Evolutionary conservation across 2,329 filamentous ascomycete genomes (phyloP).

Genomic region (Podosphaera leucotricha): DNA sequence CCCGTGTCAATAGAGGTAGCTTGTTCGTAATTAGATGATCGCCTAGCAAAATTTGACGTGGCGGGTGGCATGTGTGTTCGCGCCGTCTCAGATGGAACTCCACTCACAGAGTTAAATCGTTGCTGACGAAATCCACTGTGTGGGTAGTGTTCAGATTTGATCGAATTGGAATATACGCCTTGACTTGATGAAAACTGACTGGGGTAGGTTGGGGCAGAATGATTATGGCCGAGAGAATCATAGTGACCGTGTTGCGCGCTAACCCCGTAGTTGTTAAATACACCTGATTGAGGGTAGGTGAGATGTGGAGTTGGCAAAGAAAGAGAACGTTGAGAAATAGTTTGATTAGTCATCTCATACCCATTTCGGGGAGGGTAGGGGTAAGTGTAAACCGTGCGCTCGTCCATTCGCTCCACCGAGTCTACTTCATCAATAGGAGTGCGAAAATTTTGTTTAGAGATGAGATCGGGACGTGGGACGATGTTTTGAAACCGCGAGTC

Average conservation of each 20-base stretch:
- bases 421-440: conserved; percentile 38
- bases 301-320: conserved; percentile 12
- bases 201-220: conserved; percentile 5
- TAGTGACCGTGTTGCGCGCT: conserved; percentile 5
- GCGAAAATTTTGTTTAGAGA: conserved; percentile 41
- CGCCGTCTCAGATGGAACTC: conserved; percentile 6
- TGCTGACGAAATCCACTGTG: conserved; percentile 8
- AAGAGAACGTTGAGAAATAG: conserved; percentile 10
- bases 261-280: conserved; percentile 7
- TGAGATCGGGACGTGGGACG: conserved; percentile 31
- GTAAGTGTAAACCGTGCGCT: conserved; percentile 11
- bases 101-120: conserved; percentile 10
- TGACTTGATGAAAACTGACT: conserved; percentile 8
- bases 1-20: conserved; percentile 8
- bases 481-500: conserved; percentile 26
- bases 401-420: conserved; percentile 12
- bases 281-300: conserved; percentile 6
- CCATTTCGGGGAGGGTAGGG: conserved; percentile 8
- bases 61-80: conserved; percentile 8
- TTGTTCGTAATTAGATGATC: conserved; percentile 11
- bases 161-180: conserved; percentile 8
- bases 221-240: conserved; percentile 5
- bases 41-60: conserved; percentile 7
- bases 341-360: conserved; percentile 15
- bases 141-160: conserved; percentile 10